These are phyloP conservation scores for Cupressus sempervirens DNA, from an alignment of 75 land plant genomes.

Conservation along the genomic window DNA sequence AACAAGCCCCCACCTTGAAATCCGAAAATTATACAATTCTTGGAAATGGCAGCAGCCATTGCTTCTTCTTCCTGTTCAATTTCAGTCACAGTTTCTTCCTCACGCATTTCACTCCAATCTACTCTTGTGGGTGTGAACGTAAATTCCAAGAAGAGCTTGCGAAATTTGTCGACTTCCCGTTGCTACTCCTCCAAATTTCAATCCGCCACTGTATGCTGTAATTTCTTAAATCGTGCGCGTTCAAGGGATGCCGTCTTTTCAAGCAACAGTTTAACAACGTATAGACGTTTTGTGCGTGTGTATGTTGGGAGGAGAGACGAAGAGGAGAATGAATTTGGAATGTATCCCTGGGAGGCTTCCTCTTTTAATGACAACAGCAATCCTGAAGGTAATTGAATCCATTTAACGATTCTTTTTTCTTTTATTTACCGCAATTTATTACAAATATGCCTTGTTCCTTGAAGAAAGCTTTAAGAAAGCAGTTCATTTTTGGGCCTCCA, in stretches of 20 bases:
- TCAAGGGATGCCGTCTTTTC: not conserved
- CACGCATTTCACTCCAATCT: not conserved
- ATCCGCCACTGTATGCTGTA: not conserved
- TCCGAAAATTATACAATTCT: not conserved
- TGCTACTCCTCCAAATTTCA: not conserved
- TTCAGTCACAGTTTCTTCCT: not conserved
- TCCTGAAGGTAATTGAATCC: not conserved
- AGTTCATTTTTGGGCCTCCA: not conserved
- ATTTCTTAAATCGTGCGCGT: not conserved
- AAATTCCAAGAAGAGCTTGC: not conserved
- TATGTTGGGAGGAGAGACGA: not conserved
- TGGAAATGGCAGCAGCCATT: not conserved
- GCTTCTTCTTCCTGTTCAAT: not conserved
- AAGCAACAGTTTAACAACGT: not conserved
- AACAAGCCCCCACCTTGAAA: not conserved
- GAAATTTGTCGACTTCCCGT: not conserved
- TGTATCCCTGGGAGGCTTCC: constrained; percentile 3
- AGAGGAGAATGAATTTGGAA: not conserved
- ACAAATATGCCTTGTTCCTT: too few species aligned
- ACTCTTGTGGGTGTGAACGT: not conserved
- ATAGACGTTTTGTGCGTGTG: not conserved
- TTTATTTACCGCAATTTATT: not conserved
- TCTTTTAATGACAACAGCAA: not conserved
- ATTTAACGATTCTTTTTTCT: not conserved
- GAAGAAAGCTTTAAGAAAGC: too few species aligned